Base-by-base conservation (phyloP, 305 asterid species). In the Fraxinus greggii region DNA sequence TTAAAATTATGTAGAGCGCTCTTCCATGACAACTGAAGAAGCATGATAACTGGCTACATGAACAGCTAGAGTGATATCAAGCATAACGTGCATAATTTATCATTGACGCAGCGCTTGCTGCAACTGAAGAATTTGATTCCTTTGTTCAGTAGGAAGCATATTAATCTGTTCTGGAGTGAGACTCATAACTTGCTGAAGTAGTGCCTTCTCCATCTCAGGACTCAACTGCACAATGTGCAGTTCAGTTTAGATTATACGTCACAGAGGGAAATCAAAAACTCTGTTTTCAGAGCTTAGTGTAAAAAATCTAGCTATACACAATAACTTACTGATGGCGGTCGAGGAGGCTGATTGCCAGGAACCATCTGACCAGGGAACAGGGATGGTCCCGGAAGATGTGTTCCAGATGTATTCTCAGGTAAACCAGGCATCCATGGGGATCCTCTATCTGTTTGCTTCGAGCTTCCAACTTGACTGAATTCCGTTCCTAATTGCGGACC, bases 151-250 rank as follows among this genome's bases (percentile, higher is more conserved):
- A 10, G 98, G 98, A 76, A 96, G 92, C 91, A 87, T 85, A 80
- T 91, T 89, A 84, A 96, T 92, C 91, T 94, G 95, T 80, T 94
- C 99, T 0, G 97, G 94, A 15, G 97, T 91, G 75, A 96, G 96
- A 87, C 92, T 94, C 97, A 92, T 91, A 51, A 94, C 98, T 89
- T 93, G 98, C 90, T 94, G 97, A 67, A 94, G 90, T 56, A 96
- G 89, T 35, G 93, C 97, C 84, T 93, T 89, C 85, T 96, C 98
- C 95, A 92, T 81, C 82, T 94, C 99, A 15, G 95, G 97, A 61
- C 89, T 89, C 88, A 96, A 89, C 98, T 96, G 92, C 88, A 86
- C 48, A 79, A 69, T 73, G n/a, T n/a, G n/a, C n/a, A n/a, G 28
- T 82, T 69, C 48, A 51, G 32, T 35, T 76, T 70, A 83, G 13